A percentile compares a stretch with the other conserved stretches of the same genome.
These are phyloP conservation scores for Cutaneotrichosporon sp. DNA, from an alignment of 1,284 basidiomycete genomes.

Conservation along the genomic window DNA sequence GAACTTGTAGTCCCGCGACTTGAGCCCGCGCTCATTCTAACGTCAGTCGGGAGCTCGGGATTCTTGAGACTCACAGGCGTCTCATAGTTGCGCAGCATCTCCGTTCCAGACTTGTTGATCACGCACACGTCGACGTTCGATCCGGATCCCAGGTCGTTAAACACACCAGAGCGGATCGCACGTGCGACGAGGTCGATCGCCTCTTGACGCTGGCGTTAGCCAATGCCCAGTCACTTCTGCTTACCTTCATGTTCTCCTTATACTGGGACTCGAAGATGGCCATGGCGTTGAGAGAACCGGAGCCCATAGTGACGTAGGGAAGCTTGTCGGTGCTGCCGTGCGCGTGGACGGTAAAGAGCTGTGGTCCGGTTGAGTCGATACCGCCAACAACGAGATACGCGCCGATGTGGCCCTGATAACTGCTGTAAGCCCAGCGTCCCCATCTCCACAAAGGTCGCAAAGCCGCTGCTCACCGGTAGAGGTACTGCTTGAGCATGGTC, in stretches of 20 bases:
- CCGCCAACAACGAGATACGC: conserved; percentile 97
- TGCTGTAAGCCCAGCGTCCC: conserved; percentile 45
- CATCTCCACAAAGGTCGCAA: neutral
- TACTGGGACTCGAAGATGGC: conserved; percentile 90
- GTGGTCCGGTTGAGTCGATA: conserved; percentile 85
- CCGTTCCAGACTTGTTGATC: conserved; percentile 75
- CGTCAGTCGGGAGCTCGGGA: neutral
- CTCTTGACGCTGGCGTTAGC: conserved; percentile 60
- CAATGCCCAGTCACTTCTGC: conserved; percentile 22
- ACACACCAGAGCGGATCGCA: conserved; percentile 93
- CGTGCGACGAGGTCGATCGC: conserved; percentile 79
- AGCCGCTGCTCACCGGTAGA: conserved; percentile 61
- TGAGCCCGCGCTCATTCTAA: conserved; percentile 65
- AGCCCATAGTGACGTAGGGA: conserved; percentile 99
- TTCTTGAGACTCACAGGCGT: conserved; percentile 57
- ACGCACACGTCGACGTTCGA: conserved; percentile 96
- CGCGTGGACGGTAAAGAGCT: conserved; percentile 93
- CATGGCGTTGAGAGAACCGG: conserved; percentile 94
- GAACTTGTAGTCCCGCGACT: conserved; percentile 81
- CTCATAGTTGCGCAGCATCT: conserved; percentile 84
- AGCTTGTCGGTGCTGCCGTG: conserved; percentile 98
- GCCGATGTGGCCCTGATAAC: conserved; percentile 90
- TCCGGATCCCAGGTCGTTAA: conserved; percentile 97
- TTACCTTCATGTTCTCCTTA: conserved; percentile 74
- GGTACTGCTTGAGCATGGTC: conserved; percentile 92